phyloP scores from a whole-genome alignment of 139 green algal species.

The Chlamydomonas sphaeroides region DNA sequence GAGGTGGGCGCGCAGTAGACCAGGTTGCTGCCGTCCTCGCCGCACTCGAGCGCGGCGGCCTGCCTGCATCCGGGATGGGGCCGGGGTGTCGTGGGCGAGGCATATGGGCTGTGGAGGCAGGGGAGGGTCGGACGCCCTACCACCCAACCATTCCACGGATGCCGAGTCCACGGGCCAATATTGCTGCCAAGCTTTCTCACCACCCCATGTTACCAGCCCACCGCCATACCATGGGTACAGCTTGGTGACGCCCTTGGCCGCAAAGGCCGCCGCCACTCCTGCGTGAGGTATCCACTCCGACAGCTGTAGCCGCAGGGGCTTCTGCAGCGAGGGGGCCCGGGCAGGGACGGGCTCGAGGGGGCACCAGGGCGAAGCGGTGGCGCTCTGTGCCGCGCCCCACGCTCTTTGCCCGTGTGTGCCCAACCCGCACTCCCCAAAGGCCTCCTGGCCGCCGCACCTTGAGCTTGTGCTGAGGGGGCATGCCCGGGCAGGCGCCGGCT shows the following conservation, averaged over 20 bases:
- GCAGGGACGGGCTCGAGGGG: no score
- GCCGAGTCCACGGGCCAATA: no score
- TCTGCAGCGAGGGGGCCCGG: no score
- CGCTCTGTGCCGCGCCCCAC: no score
- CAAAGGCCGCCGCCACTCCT: conserved; percentile 57
- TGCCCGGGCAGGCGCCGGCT: no score
- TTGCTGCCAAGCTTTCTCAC: no score
- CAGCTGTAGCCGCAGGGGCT: conserved; percentile 40
- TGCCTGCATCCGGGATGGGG: conserved; percentile 44
- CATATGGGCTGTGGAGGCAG: no score
- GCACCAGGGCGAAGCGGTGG: no score
- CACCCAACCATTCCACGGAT: no score
- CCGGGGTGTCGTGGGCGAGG: no score
- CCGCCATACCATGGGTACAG: conserved; percentile 73
- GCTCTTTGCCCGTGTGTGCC: no score
- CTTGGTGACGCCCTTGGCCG: conserved; percentile 55
- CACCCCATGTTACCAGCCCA: background rate
- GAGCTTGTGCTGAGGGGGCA: background rate
- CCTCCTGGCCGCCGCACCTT: conserved; percentile 5
- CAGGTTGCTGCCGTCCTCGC: conserved; percentile 72
- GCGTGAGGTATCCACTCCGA: conserved; percentile 61
- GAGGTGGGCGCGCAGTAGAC: conserved; percentile 91
- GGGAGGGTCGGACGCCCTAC: no score
- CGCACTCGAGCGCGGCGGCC: conserved; percentile 72
- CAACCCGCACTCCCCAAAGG: background rate